These are phyloP conservation scores for Pythium angustatum DNA, from an alignment of 352 stramenopile species.

Conservation along the genomic window DNA sequence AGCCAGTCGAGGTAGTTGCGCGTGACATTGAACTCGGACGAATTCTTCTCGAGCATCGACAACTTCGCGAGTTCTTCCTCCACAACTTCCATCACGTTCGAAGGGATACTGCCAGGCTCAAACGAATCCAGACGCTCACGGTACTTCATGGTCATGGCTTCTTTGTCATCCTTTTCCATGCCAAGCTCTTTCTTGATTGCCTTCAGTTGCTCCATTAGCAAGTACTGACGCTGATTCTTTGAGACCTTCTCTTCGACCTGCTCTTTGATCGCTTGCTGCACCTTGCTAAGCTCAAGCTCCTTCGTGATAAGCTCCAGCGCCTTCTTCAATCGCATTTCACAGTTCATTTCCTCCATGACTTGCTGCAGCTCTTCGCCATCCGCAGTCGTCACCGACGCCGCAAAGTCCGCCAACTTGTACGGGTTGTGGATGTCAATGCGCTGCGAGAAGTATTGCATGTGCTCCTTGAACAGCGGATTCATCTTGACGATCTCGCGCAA, in stretches of 20 bases:
- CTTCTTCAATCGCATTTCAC: slow-evolving; percentile 94
- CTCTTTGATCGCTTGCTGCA: slow-evolving; percentile 98
- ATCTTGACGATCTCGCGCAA: slow-evolving; percentile 96
- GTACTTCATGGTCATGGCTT: slow-evolving; percentile 97
- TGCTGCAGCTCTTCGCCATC: slow-evolving; percentile 92
- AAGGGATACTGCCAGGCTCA: slow-evolving; percentile 60
- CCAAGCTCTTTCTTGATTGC: slow-evolving; percentile 99
- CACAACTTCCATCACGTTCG: slow-evolving; percentile 92
- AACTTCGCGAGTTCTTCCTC: slow-evolving; percentile 98
- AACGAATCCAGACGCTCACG: slow-evolving; percentile 82
- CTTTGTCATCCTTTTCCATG: slow-evolving; percentile 99
- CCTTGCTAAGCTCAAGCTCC: slow-evolving; percentile 94
- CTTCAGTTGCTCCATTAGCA: slow-evolving; percentile 99
- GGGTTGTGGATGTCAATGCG: slow-evolving; percentile 95
- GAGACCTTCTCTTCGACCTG: slow-evolving; percentile 91
- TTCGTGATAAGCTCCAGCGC: slow-evolving; percentile 97
- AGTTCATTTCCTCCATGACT: slow-evolving; percentile 95
- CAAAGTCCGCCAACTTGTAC: slow-evolving; percentile 98
- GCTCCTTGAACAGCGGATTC: slow-evolving; percentile 97
- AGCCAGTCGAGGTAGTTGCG: slow-evolving; percentile 99
- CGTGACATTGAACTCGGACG: slow-evolving; percentile 98
- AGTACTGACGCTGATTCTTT: slow-evolving; percentile 98
- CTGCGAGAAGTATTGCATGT: slow-evolving; percentile 97
- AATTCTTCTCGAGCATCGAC: slow-evolving; percentile 97
- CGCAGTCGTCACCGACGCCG: slow-evolving; percentile 92